These are phyloP conservation scores for Euphorbia peplus DNA, from an alignment of 345 rosid genomes.

Conservation along the genomic window DNA sequence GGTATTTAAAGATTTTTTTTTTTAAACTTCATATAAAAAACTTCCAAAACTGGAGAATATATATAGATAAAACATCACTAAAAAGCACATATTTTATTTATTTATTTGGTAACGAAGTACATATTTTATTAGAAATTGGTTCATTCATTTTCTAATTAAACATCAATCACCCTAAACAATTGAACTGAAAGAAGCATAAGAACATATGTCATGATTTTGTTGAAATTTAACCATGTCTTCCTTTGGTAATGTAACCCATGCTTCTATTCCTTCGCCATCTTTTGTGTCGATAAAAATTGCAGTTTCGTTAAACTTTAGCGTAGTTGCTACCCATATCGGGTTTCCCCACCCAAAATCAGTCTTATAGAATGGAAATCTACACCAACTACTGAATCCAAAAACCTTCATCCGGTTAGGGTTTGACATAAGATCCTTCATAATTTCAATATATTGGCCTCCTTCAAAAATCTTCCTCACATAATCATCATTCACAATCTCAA, in stretches of 20 bases:
- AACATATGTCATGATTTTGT: constrained; percentile 12
- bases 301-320: constrained; percentile 1
- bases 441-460: background rate
- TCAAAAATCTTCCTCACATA: constrained; percentile 22
- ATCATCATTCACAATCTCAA: constrained; percentile 9
- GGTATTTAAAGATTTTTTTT: too few species aligned
- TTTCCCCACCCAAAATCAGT: constrained; percentile 37
- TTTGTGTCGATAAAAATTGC: constrained; percentile 15
- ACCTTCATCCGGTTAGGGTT: background rate
- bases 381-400: constrained; percentile 23
- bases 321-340: constrained; percentile 23
- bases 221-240: constrained; percentile 25
- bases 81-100: too few species aligned
- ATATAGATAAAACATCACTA: too few species aligned
- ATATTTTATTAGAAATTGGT: too few species aligned
- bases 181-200: constrained; percentile 20
- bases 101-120: too few species aligned
- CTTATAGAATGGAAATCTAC: constrained; percentile 26
- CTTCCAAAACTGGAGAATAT: too few species aligned
- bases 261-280: constrained; percentile 29
- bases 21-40: too few species aligned
- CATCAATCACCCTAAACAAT: too few species aligned
- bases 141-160: too few species aligned
- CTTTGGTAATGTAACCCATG: constrained; percentile 26
- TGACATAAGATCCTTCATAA: background rate